Percentiles rank a stretch among this genome's conserved stretches.
Evolutionary conservation across 805 yeast species (phyloP).

Genomic region (Wickerhamiella spandovensis): DNA sequence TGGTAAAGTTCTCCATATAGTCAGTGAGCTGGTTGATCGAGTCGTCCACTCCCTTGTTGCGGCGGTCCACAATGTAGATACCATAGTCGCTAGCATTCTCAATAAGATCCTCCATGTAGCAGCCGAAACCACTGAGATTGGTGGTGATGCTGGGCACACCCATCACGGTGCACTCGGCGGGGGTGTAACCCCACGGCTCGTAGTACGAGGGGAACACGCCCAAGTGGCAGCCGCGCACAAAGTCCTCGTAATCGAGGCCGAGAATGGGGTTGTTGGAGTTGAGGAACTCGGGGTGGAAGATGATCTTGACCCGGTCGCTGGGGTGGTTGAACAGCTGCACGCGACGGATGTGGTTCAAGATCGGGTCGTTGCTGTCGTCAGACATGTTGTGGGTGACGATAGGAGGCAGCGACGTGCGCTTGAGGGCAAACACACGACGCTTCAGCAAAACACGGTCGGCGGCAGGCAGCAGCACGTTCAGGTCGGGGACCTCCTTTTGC

Average conservation of each 20-base stretch:
- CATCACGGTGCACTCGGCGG: constrained; percentile 99
- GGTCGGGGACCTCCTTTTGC: constrained; percentile 52
- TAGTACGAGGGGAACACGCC: constrained; percentile 98
- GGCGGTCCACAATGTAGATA: constrained; percentile 89
- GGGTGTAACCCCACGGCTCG: constrained; percentile 99
- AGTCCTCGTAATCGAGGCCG: constrained; percentile 90
- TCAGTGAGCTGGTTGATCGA: constrained; percentile 80
- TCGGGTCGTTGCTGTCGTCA: constrained; percentile 84
- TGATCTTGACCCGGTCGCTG: constrained; percentile 82
- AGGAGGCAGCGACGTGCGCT: constrained; percentile 82
- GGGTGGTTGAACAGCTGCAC: constrained; percentile 84
- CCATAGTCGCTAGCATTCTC: constrained; percentile 93
- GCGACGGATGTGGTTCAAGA: constrained; percentile 78
- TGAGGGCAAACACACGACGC: constrained; percentile 84
- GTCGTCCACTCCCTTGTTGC: constrained; percentile 84
- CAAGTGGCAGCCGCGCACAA: constrained; percentile 93
- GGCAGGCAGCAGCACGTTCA: constrained; percentile 73
- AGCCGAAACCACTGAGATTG: constrained; percentile 91
- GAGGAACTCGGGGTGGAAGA: constrained; percentile 94
- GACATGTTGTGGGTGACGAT: constrained; percentile 95
- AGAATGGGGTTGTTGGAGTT: constrained; percentile 90
- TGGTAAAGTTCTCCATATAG: constrained; percentile 77
- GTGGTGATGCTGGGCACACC: constrained; percentile 97
- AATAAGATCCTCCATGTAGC: constrained; percentile 95
- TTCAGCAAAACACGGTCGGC: constrained; percentile 81